These are phyloP conservation scores for Saccharomyces paradoxus DNA, from an alignment of 805 yeast species.

Conservation along the genomic window DNA sequence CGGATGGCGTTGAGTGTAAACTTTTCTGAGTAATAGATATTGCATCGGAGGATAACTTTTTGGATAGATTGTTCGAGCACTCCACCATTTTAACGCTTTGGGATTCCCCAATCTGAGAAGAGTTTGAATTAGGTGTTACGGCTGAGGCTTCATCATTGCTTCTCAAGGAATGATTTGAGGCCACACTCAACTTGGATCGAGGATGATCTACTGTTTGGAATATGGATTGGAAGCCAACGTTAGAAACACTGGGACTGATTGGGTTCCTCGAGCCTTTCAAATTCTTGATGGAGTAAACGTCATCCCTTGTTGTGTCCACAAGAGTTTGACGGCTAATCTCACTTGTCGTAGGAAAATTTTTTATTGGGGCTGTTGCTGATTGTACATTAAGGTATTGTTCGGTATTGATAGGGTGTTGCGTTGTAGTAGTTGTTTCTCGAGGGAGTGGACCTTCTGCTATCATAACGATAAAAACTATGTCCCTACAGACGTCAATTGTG, in stretches of 20 bases:
- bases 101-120: not conserved
- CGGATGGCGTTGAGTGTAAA: not conserved
- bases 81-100: not conserved
- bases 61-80: not conserved
- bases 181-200: not conserved
- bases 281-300: not conserved
- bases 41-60: not conserved
- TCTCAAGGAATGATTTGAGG: not conserved
- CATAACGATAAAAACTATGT: not conserved
- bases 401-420: not conserved
- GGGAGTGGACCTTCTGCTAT: not conserved
- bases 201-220: conserved; percentile 7
- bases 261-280: not conserved
- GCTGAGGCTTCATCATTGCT: not conserved
- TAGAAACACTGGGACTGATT: conserved; percentile 17
- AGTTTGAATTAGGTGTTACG: not conserved
- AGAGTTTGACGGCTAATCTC: not conserved
- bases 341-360: not conserved
- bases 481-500: not conserved
- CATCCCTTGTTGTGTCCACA: not conserved
- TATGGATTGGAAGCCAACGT: conserved; percentile 26
- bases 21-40: not conserved
- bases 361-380: not conserved
- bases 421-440: not conserved
- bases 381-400: not conserved